Evolutionary conservation across 1,139 yeast species (phyloP), one percentile per base, ranked within the genome.

Genomic region (Yamadazyma diospyri): DNA sequence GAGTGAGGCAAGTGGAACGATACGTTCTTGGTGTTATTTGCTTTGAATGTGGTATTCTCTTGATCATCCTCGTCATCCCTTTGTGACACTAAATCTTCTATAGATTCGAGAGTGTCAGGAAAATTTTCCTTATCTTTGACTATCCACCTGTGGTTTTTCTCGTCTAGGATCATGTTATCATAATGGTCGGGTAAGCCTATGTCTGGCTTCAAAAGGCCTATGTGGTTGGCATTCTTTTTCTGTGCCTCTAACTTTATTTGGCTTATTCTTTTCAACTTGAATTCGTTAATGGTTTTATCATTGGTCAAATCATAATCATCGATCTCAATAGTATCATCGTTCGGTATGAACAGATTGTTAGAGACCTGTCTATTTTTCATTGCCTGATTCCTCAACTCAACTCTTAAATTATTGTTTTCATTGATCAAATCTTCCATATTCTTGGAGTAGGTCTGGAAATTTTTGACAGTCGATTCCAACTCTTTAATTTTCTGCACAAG

Each of bases 141-240:
- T 7, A 63, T 43, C 74, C 74, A 68, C 35, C 51, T 55, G 29
- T 61, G 62, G 33, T 63, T 61, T 23, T 48, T 51, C 20, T 50
- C 53, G 43, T 67, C 73, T 27, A 64, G 54, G 1, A 62, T 47
- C 73, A 67, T 68, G 33, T 66, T 57, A 9, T 60, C 65, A 38
- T 64, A 65, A 19, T 54, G 53, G 18, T 50, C 48, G 1, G 73
- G 72, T n/a, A 63, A 45, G n/a, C 55, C 52, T 4, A 48, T 38
- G 14, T 52, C 60, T 2, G 72, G 73, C 17, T 32, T 39, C 38
- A 10, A 35, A 38, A 11, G 44, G 42, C 31, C 42, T 42, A 32
- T 12, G 4, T 35, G 21, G 6, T 14, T n/a, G 9, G 19, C 20
- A n/a, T 20, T 11, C 33, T 30, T 25, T 6, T 33, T 30, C 6